phyloP scores from a whole-genome alignment of 148 eudicot species.

The Oxyria digyna region DNA sequence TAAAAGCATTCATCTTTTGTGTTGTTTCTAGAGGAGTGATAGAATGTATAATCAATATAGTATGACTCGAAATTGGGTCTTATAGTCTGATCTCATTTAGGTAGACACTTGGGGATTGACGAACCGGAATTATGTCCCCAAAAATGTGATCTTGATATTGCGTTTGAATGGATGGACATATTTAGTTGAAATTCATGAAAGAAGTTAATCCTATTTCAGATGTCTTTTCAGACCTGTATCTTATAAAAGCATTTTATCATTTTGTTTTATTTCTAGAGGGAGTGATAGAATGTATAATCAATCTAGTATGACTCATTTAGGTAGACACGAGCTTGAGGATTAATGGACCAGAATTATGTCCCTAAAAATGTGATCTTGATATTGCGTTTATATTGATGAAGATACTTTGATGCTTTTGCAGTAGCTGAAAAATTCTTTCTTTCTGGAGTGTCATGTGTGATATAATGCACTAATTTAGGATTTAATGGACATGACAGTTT shows the following conservation, averaged over 20 bases:
- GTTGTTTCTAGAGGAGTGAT: neutral
- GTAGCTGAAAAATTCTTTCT: neutral
- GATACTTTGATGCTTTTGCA: neutral
- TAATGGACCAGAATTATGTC: neutral
- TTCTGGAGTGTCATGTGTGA: neutral
- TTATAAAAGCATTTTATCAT: no score
- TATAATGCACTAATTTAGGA: neutral
- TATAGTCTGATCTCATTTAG: no score
- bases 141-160: no score
- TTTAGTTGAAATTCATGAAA: no score
- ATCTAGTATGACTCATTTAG: neutral
- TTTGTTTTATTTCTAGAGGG: no score
- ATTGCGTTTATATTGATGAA: neutral
- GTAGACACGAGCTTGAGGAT: neutral
- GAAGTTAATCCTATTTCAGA: no score
- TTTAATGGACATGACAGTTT: conserved; percentile 43
- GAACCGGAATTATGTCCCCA: neutral
- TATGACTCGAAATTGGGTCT: no score
- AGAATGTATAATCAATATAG: no score
- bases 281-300: no score
- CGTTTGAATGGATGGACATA: no score
- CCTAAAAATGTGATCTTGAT: neutral
- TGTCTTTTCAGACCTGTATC: no score
- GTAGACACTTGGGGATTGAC: neutral
- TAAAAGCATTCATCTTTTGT: neutral